Conservation (phyloP, 345 rosid species). For the Populus deltoides region DNA sequence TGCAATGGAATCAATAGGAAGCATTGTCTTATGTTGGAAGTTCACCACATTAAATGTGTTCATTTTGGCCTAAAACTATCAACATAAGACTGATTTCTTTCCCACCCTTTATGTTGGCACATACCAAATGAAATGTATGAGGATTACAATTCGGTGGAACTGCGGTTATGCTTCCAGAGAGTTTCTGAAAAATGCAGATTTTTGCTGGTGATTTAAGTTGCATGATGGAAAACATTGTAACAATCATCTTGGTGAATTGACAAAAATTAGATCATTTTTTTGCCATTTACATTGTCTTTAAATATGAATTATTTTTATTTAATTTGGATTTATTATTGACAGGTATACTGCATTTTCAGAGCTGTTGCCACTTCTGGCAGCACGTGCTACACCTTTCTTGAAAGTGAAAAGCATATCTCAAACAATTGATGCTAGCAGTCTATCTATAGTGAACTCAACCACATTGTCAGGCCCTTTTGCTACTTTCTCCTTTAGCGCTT, state of each 20-base stretch:
- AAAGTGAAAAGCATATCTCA: constrained; percentile 73
- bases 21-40: not conserved
- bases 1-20: not conserved
- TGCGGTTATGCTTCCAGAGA: not conserved
- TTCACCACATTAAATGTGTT: not conserved
- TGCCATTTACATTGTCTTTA: not conserved
- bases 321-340: not conserved
- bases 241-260: not conserved
- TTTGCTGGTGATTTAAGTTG: constrained; percentile 1
- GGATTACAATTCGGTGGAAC: not conserved
- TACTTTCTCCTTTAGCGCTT: constrained; percentile 75
- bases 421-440: constrained; percentile 51
- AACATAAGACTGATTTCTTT: not conserved
- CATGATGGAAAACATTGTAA: not conserved
- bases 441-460: constrained; percentile 57
- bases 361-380: constrained; percentile 87
- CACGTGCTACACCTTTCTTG: constrained; percentile 60
- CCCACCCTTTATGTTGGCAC: not conserved
- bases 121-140: not conserved
- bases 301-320: not conserved
- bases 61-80: not conserved
- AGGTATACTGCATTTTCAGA: constrained; percentile 95
- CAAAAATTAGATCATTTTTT: not conserved
- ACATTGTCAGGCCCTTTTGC: constrained; percentile 78
- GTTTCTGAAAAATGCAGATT: not conserved